A percentile compares a stretch with the other conserved stretches of the same genome.
Evolutionary conservation across 1,284 basidiomycete species (phyloP).

Genomic region (Moesziomyces parantarcticus): DNA sequence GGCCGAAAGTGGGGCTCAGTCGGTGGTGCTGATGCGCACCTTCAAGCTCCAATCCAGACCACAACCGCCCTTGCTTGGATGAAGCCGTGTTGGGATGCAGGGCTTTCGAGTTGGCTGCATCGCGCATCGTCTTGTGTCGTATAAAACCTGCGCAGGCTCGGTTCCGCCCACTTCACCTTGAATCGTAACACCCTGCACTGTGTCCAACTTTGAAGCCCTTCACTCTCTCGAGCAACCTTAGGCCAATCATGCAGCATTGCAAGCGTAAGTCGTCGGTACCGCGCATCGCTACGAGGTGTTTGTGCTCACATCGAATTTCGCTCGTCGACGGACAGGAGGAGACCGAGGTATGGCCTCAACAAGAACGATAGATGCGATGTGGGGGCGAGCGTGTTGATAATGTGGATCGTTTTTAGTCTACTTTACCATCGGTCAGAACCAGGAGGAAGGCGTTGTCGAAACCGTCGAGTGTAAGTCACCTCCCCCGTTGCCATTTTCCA

Average conservation of each 20-base stretch:
- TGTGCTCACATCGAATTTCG: not conserved
- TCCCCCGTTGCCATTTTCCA: not conserved
- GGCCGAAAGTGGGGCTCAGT: no score
- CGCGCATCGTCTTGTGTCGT: not conserved
- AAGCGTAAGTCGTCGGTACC: conserved; percentile 10
- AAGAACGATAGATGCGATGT: no score
- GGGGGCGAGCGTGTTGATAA: no score
- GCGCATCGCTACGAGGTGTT: not conserved
- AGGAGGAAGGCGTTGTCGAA: conserved; percentile 35
- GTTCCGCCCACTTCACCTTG: no score
- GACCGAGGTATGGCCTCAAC: conserved; percentile 13
- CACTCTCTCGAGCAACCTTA: not conserved
- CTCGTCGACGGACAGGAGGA: conserved; percentile 4
- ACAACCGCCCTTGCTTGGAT: no score
- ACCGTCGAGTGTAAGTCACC: conserved; percentile 16
- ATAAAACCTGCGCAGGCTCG: not conserved
- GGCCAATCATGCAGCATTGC: conserved; percentile 5
- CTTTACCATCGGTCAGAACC: conserved; percentile 32
- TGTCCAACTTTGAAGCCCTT: not conserved
- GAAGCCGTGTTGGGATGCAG: no score
- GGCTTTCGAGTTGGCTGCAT: no score
- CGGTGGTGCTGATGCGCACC: no score
- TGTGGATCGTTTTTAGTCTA: conserved; percentile 11
- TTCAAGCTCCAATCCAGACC: no score
- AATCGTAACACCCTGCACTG: no score